Base-by-base conservation (phyloP, 2,329 filamentous ascomycete species). In the Sarocladium strictum region DNA sequence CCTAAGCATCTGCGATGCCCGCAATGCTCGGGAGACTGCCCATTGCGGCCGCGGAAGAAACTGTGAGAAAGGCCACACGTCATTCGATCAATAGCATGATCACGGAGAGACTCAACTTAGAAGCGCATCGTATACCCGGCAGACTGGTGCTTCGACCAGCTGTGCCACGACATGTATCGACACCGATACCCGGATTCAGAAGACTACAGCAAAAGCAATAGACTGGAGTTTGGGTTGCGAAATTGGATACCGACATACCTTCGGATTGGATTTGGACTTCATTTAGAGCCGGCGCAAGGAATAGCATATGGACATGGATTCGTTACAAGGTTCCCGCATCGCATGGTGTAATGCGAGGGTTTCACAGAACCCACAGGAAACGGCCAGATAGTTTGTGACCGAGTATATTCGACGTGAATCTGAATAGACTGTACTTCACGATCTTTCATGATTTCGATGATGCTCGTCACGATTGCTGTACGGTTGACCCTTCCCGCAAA, bases 11-110 rank as follows among this genome's bases (percentile, higher is more conserved):
- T 69, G 12, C 63, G 64, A 38, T 73, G 71, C 54, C 64, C 68
- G 14, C 60, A 67, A 37, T 73, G 71, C 56, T 59, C 61, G 21
- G 63, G 61, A 21, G 64, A 65, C 55, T 73, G 70, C 45, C 70
- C 70, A 4, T 59, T 72, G 12, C 63, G 67, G 54, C 68, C 69
- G 14, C 65, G 65, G 56, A 64, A 60, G 55, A 70, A 65, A 54
- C 60, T 62, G 56, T 64, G 57, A 58, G 14, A n/a, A n/a, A 27
- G 27, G 24, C 4, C 9, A 29, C 10, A 19, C n/a, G 9, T 3
- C 11, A 12, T 24, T 47, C 24, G 11, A 23, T 7, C 12, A 15
- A 12, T 23, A 11, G 10, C 45, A 29, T 4, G 5, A 5, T n/a
- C 24, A 24, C 6, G 7, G 29, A 32, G n/a, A n/a, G n/a, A n/a